Evolutionary conservation across 495 filamentous ascomycete genomes (phyloP), one percentile per base, ranked within the genome.

Genomic region (Talaromyces stipitatus): DNA sequence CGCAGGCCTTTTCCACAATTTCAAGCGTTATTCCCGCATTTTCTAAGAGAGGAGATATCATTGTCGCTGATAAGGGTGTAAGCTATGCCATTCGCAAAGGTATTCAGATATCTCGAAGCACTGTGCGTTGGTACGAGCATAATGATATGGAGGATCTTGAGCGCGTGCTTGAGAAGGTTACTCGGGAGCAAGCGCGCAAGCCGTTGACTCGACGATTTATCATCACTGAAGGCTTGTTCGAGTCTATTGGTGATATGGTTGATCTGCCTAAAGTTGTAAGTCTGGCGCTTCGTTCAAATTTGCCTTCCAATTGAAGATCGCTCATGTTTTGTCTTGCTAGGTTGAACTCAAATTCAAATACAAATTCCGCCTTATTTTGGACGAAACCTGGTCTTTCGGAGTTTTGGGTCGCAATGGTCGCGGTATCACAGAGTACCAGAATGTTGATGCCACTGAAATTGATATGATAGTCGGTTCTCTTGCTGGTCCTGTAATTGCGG

Each of bases 391-490:
- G 83, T 96, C 91, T 3, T 98, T 96, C 68, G 95, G 92, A 54
- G 87, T 96, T 20, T 82, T 98, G 18, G 94, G 94, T 22, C 80
- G 90, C 50, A 95, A 88, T 33, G 95, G 95, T 28, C 84, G 91
- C 33, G 94, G 94, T 53, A 74, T 97, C 24, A 97, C 94, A 1
- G 95, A 98, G 67, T 89, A 92, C 23, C 92, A 96, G 61, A 96
- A 97, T 62, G 91, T 97, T 14, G 95, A 97, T 70, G 84, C 91
- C 0, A 80, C 82, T 0, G 85, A 90, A 53, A 85, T 97, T 50
- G 94, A 98, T 69, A 95, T 97, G 90, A 91, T 97, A 52, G 80
- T 97, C 58, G 95, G 95, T 30, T 95, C 91, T 48, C 81, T 98
- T 28, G 86, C 94, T 11, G 91, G 95, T 27, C 86, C 91, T 16